phyloP scores from a whole-genome alignment of 2,329 filamentous ascomycete species.

The Colletotrichum somersetense region DNA sequence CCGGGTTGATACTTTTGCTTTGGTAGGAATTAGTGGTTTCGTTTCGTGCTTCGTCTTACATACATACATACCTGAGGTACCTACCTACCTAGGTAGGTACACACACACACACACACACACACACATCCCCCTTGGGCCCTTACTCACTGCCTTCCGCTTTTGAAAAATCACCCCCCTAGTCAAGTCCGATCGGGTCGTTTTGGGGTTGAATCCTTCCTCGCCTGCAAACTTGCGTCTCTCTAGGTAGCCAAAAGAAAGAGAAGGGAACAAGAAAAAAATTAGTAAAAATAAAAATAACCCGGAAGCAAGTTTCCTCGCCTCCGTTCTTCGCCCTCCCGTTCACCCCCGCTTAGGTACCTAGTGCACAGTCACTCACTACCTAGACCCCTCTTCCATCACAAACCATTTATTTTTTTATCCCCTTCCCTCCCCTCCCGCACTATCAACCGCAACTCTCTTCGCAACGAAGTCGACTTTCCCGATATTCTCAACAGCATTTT shows the following conservation, averaged over 20 bases:
- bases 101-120: neutral
- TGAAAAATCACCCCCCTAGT: constrained; percentile 13
- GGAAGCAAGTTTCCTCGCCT: constrained; percentile 29
- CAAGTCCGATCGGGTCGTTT: constrained; percentile 23
- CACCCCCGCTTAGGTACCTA: constrained; percentile 7
- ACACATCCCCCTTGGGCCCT: neutral
- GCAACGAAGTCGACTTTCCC: constrained; percentile 25
- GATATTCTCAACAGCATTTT: constrained; percentile 29
- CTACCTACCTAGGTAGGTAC: neutral
- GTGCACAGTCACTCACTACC: constrained; percentile 3
- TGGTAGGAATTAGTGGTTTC: neutral
- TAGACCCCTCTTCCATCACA: constrained; percentile 40
- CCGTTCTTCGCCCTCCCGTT: neutral
- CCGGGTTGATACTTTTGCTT: neutral
- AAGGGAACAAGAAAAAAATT: neutral
- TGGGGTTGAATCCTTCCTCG: neutral
- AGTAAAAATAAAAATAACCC: neutral
- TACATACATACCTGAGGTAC: neutral
- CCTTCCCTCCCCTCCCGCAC: constrained; percentile 16
- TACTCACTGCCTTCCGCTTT: constrained; percentile 28
- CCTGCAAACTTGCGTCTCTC: neutral
- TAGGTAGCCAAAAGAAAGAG: neutral
- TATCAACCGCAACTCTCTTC: constrained; percentile 31
- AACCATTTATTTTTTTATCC: constrained; percentile 34
- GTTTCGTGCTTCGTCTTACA: constrained; percentile 26